Evolutionary conservation across 495 filamentous ascomycete genomes (phyloP), one percentile per base, ranked within the genome.

Genomic region (Penicillium samsonianum): DNA sequence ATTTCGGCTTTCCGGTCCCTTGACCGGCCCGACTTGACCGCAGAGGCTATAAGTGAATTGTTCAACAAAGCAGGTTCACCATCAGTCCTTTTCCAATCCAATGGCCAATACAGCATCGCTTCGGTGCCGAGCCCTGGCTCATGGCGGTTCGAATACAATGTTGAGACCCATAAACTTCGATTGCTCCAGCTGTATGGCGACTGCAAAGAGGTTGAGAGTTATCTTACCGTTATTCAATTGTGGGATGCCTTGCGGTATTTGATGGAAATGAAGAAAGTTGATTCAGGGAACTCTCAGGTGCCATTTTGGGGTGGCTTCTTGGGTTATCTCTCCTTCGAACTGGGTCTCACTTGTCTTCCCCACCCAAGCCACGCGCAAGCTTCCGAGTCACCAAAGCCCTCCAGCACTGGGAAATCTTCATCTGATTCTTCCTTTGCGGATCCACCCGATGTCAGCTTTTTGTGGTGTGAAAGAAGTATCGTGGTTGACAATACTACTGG

Each of bases 221-320:
- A 40, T 23, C 43, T 76, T 20, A 61, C 69, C 0, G 69, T 78
- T 14, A 46, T 57, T 50, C 67, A 73, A 33, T 59, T 79, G 11
- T 81, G 77, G 77, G 70, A 79, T 61, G 63, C 63, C 20, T 64
- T 80, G 11, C 71, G 68, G 22, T 71, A 73, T 55, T 82, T 88
- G 56, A 84, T 88, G 74, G 73, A 82, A 40, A 67, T 73, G 53
- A 77, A 74, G 42, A 78, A 69, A 51, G 75, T 81, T 20, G 70
- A 58, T 5, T 67, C 75, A 22, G 81, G 75, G 3, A 65, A 72
- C 40, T 58, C 60, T 0, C 67, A 70, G 33, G 71, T 74, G 40
- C 92, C 78, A 2, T 98, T 98, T 65, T 87, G 91, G 76, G 93
- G 92, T 42, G 93, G 93, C 0, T 86, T 97, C 47, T 82, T 97